phyloP scores from a whole-genome alignment of 225 moss, liverwort and hornwort genomes.

The Neckera pumila region DNA sequence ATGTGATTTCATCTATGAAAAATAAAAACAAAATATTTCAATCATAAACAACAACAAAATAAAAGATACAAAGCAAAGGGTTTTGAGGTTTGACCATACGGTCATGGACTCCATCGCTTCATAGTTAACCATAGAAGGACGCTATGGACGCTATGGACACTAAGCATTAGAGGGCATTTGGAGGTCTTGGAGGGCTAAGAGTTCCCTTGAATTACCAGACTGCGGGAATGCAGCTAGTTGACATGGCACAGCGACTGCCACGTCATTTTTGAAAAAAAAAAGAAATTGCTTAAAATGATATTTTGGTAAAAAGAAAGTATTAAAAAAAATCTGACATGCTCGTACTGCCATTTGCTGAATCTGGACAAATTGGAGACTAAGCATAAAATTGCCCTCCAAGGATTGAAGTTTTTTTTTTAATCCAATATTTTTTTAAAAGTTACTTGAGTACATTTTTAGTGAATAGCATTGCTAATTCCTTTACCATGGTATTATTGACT shows the following conservation, averaged over 20 bases:
- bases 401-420: accelerated
- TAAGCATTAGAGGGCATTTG: accelerated
- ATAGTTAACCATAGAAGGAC: accelerated
- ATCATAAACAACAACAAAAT: not conserved
- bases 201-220: too few species aligned
- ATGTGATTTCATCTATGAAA: too few species aligned
- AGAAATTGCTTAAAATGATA: too few species aligned
- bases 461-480: not conserved
- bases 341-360: too few species aligned
- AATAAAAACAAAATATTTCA: not conserved
- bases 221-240: too few species aligned
- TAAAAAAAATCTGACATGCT: too few species aligned
- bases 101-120: accelerated
- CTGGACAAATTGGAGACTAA: too few species aligned
- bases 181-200: too few species aligned
- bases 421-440: not conserved
- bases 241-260: too few species aligned
- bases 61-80: accelerated
- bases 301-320: too few species aligned
- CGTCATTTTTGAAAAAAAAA: not conserved
- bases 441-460: not conserved
- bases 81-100: not conserved
- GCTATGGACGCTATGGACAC: accelerated
- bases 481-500: not conserved
- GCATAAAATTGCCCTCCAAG: too few species aligned